Evolutionary conservation across 2,329 filamentous ascomycete species (phyloP), one percentile per base, ranked within the genome.

Genomic region (Diplodia seriata): DNA sequence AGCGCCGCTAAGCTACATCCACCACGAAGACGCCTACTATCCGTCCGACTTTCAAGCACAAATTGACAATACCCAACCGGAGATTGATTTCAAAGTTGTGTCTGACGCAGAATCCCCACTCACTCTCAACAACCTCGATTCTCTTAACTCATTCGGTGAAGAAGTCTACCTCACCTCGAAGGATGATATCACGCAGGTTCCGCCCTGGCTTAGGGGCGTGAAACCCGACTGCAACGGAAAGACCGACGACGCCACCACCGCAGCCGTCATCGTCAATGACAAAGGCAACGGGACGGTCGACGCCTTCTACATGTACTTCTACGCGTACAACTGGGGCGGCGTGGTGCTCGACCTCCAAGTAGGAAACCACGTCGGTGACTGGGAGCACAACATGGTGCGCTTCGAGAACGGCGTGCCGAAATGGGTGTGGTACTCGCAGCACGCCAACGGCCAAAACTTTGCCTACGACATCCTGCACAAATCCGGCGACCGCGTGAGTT

Each of bases 301-400:
- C 77, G 87, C 83, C 0, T 90, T 88, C 72, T 89, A 88, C 76
- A 86, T 89, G 74, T 89, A 87, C 72, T 89, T 88, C 71, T 87
- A 86, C 72, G 82, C 85, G 26, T 86, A 83, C 74, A 85, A 87
- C 70, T 82, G 82, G 71, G 86, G 86, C 18, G 85, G 86, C 36
- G 80, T 76, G 1, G 82, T 86, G 1, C 69, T 85, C 1, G 78
- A 2, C 71, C 85, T 71, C 83, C 86, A 54, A 83, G 83, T 69
- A 70, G 81, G 81, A 12, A 83, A 89, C 74, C 89, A 91, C 74
- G 85, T 91, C 36, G 89, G 88, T 9, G 87, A 89, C 73, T 89
- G 86, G 87, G 88, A 90, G 73, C 87, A 90, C 75, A 88, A 85
- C 66, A 89, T 89, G 87, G 81, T 91, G 38, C 87, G 89, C 12